Evolutionary conservation across 352 stramenopile genomes (phyloP).

Genomic region (Nothophytophthora sp.): DNA sequence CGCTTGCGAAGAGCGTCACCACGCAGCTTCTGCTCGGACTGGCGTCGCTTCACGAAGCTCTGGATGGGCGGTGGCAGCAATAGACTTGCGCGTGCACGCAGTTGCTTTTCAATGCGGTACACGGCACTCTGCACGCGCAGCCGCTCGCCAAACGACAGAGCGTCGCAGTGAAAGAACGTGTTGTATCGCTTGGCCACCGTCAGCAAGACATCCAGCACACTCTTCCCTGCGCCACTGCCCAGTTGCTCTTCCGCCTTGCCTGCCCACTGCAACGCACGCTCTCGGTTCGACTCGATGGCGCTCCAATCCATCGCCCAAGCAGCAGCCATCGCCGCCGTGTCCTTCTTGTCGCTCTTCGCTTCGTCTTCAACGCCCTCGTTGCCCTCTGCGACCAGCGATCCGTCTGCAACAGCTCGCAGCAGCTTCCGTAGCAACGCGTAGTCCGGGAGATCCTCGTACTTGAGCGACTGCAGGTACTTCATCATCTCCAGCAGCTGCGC

Average conservation of each 20-base stretch:
- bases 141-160: constrained; percentile 47
- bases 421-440: constrained; percentile 47
- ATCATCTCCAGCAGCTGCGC: constrained; percentile 76
- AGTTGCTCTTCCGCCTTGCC: constrained; percentile 49
- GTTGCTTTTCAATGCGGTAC: constrained; percentile 68
- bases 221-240: constrained; percentile 28
- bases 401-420: constrained; percentile 25
- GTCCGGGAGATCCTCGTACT: constrained; percentile 76
- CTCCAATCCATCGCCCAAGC: constrained; percentile 29
- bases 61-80: constrained; percentile 79
- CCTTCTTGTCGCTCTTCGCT: constrained; percentile 17
- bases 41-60: constrained; percentile 77
- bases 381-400: constrained; percentile 25
- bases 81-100: constrained; percentile 36
- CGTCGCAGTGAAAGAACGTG: constrained; percentile 70
- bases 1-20: constrained; percentile 72
- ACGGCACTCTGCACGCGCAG: constrained; percentile 67
- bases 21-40: constrained; percentile 77
- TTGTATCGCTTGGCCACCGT: constrained; percentile 76
- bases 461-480: constrained; percentile 71
- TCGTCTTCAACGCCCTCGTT: constrained; percentile 35
- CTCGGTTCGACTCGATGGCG: constrained; percentile 33
- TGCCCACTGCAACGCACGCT: constrained; percentile 60
- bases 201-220: constrained; percentile 51
- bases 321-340: constrained; percentile 11